phyloP scores from a whole-genome alignment of 2,329 filamentous ascomycete genomes.

The Rutstroemia sp. region DNA sequence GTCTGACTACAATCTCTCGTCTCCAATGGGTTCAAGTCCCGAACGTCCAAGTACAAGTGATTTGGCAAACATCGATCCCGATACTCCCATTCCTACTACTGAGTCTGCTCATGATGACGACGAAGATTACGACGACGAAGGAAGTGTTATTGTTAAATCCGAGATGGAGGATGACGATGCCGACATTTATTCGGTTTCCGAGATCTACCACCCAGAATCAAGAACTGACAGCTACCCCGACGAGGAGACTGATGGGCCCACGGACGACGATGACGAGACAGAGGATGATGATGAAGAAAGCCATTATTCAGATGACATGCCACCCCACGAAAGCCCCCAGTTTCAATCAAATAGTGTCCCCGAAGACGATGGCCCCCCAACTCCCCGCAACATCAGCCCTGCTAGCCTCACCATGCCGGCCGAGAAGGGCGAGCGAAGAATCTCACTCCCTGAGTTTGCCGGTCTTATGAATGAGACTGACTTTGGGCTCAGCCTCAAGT shows the following conservation, averaged over 20 bases:
- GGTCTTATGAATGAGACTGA: conserved; percentile 42
- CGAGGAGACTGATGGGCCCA: conserved; percentile 3
- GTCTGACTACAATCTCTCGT: conserved; percentile 58
- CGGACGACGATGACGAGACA: not conserved
- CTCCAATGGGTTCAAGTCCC: conserved; percentile 51
- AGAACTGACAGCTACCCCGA: conserved; percentile 24
- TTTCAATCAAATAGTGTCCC: conserved; percentile 18
- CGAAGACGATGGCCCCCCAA: conserved; percentile 44
- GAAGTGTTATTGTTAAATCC: conserved; percentile 57
- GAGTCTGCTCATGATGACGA: conserved; percentile 61
- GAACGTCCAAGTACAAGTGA: conserved; percentile 35
- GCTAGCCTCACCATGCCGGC: conserved; percentile 12
- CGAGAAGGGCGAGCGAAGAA: conserved; percentile 17
- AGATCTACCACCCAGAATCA: conserved; percentile 53
- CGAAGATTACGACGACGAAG: not conserved
- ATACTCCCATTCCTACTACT: conserved; percentile 81
- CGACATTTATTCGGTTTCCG: conserved; percentile 61
- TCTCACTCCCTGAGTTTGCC: conserved; percentile 39
- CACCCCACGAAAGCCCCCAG: conserved; percentile 17
- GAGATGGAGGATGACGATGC: conserved; percentile 46
- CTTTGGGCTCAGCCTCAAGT: conserved; percentile 46
- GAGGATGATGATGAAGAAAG: conserved; percentile 30
- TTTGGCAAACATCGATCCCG: conserved; percentile 63
- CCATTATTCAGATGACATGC: conserved; percentile 42
- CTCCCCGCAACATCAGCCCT: conserved; percentile 42